Evolutionary conservation across 202 grass and related monocot species (phyloP), one percentile per base, ranked within the genome.

Genomic region (Alloteropsis angusta): DNA sequence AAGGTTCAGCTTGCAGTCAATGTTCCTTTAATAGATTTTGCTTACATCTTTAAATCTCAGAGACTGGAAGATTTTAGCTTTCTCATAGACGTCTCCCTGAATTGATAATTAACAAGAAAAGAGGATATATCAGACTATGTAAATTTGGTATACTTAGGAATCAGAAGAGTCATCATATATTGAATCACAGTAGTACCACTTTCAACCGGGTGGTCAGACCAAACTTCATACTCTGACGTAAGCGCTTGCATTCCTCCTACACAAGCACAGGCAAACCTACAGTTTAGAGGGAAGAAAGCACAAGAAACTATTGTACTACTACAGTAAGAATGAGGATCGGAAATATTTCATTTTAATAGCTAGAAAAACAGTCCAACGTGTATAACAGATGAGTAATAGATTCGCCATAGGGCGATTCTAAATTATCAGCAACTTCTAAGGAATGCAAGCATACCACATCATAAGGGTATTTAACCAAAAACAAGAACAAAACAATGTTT

Each of bases 241-340:
- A 85, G 25, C 88, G 88, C 60, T 82, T 96, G 84, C 96, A 99
- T 87, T 99, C 96, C 54, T 99, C 96, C 96, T 99, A 79, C 39
- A 70, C 59, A 77, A 85, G 21, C 74, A 57, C 37, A 90, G 35
- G 18, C 16, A 86, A 72, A 66, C 45, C 72, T 80, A 76, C 55
- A 30, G 80, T 85, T 85, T 67, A 90, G 71, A 65, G 11, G 22
- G 26, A 78, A 80, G 23, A 81, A 79, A 58, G 14, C 50, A 10
- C 15, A 63, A 87, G 28, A 67, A 76, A 53, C 12, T 70, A 83
- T 61, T 44, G 3, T 37, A 53, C 25, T 43, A 44, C 8, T 72
- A 73, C 35, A 41, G 15, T 35, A 30, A 32, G 10, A 87, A 52
- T 50, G 10, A 73, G 32, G 18, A 66, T n/a, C 19, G 71, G 5